Base-by-base conservation (phyloP, 2,329 filamentous ascomycete genomes). In the Ascochyta clinopodiicola region DNA sequence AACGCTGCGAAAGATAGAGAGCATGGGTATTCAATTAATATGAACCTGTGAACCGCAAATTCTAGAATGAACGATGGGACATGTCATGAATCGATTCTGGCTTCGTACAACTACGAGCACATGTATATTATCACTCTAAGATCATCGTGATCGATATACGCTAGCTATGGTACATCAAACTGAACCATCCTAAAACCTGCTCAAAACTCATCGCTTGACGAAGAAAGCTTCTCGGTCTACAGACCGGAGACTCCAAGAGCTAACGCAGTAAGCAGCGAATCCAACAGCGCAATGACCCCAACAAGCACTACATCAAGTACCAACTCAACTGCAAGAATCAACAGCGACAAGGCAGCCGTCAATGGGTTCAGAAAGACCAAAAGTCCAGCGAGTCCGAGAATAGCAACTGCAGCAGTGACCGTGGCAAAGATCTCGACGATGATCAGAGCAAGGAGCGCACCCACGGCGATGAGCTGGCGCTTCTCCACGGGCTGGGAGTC, bases 401-500 rank as follows among this genome's bases (percentile, higher is more conserved):
- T 58, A 10, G 57, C 57, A 29, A 63, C 44, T 1, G 63, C 62
- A 19, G 44, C 62, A 21, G 54, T 47, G 34, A 66, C 19, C 1
- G 62, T 67, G 8, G 63, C 63, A 13, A 67, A 62, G 9, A 65
- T 59, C 44, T 67, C 63, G 1, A 65, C 48, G 12, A 65, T 62
- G 39, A 63, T 65, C 17, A 63, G 55, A 7, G 54, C 44, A 7
- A 65, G 60, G 3, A 63, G 45, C 1, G 55, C 58, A 15, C 45
- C 44, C 2, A 55, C 59, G 10, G 59, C 53, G 2, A 63, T 48
- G 19, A 57, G 39, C 17, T 62, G 59, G 5, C 59, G 61, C 47
- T 60, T 60, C 24, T 56, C 54, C 31, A 37, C 21, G 21, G 44
- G 24, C 21, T 56, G 40, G 10, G 50, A 17, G 9, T 29, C 37